Conservation (phyloP, 768 basidiomycete genomes). For the Gautieria morchelliformis region DNA sequence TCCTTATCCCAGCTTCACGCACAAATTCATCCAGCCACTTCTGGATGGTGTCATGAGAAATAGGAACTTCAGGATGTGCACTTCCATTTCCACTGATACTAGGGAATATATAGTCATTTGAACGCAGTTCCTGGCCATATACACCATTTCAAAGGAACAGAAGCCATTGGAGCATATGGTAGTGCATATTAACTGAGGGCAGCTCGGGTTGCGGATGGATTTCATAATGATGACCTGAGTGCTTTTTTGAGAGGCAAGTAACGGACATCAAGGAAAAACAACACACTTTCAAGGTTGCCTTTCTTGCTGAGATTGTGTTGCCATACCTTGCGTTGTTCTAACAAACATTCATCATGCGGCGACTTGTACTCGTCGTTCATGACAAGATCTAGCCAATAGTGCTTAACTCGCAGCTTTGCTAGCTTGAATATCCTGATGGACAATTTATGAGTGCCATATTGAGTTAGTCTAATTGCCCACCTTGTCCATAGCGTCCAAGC, state of each 20-base stretch:
- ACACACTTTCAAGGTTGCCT: no score
- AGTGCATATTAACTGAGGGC: slow-evolving; percentile 18
- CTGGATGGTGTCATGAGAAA: slow-evolving; percentile 22
- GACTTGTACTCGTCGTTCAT: no score
- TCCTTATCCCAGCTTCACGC: slow-evolving; percentile 17
- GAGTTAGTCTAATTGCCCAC: slow-evolving; percentile 21
- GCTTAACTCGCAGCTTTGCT: no score
- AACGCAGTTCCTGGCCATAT: slow-evolving; percentile 15
- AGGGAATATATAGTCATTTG: slow-evolving; percentile 26
- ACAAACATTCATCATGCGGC: no score
- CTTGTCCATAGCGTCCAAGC: slow-evolving; percentile 25
- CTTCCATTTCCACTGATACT: slow-evolving; percentile 18
- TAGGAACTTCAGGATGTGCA: no score
- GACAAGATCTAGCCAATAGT: no score
- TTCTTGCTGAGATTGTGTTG: no score
- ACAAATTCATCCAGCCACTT: no score
- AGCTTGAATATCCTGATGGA: no score
- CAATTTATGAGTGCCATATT: no score
- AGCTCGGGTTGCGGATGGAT: slow-evolving; percentile 26
- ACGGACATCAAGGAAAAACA: no score
- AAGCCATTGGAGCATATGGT: slow-evolving; percentile 1
- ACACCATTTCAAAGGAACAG: neutral
- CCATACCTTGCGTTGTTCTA: no score
- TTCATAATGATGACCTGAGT: slow-evolving; percentile 22
- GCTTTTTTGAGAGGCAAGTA: neutral